Conservation (phyloP, 2,329 filamentous ascomycete genomes). For the Trichoderma brevicompactum region DNA sequence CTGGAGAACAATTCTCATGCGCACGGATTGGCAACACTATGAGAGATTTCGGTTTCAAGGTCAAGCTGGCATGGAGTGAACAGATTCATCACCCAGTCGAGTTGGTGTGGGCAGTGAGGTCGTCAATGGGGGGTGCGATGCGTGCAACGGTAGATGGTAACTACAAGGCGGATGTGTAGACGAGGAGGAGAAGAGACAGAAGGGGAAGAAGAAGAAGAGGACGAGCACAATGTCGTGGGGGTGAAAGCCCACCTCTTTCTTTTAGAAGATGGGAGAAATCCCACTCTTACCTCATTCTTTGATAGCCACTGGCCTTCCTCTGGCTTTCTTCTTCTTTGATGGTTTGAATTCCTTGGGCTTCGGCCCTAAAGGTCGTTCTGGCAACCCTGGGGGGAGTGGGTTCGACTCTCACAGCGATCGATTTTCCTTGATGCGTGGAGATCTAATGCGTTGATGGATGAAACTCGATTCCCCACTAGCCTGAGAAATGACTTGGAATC, state of each 20-base stretch:
- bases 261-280: too few species aligned
- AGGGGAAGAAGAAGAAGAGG: too few species aligned
- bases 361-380: slow-evolving; percentile 14
- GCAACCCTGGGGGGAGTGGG: slow-evolving; percentile 1
- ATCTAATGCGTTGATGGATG: background rate
- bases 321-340: background rate
- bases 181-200: too few species aligned
- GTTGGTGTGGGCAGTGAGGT: slow-evolving; percentile 19
- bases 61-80: slow-evolving; percentile 5
- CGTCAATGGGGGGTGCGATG: slow-evolving; percentile 6
- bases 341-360: slow-evolving; percentile 1
- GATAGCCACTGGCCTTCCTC: background rate
- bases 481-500: background rate
- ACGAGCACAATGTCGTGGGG: too few species aligned
- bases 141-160: slow-evolving; percentile 14
- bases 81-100: slow-evolving; percentile 16
- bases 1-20: slow-evolving; percentile 17
- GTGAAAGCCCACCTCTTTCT: too few species aligned
- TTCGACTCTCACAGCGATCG: slow-evolving; percentile 9
- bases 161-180: slow-evolving; percentile 1
- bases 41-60: slow-evolving; percentile 11
- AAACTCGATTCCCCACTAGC: background rate
- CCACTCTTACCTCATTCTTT: too few species aligned
- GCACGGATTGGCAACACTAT: slow-evolving; percentile 11
- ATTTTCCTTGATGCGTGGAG: background rate